phyloP scores from a whole-genome alignment of 495 filamentous ascomycete genomes.

The Elasticomyces elasticus region DNA sequence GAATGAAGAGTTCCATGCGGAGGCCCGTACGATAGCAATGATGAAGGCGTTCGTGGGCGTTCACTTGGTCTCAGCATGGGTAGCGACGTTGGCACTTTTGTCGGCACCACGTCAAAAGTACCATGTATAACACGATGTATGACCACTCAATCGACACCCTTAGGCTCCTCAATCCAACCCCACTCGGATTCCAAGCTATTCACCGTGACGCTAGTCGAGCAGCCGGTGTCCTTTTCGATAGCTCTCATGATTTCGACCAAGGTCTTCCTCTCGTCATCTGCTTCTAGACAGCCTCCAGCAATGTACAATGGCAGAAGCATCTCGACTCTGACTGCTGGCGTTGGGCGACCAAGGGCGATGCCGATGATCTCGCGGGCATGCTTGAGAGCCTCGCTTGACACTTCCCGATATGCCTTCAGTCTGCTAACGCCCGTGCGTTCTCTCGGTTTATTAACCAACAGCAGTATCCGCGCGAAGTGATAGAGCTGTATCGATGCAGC shows the following conservation, averaged over 20 bases:
- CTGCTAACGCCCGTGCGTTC: slow-evolving; percentile 35
- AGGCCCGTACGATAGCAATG: slow-evolving; percentile 1
- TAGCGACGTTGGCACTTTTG: too few species aligned
- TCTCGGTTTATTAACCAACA: slow-evolving; percentile 51
- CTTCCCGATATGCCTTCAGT: slow-evolving; percentile 43
- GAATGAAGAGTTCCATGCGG: background rate
- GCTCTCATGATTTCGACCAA: slow-evolving; percentile 46
- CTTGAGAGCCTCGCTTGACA: slow-evolving; percentile 42
- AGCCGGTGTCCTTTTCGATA: slow-evolving; percentile 50
- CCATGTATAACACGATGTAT: too few species aligned
- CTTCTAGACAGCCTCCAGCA: slow-evolving; percentile 46
- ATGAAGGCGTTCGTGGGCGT: background rate
- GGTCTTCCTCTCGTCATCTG: slow-evolving; percentile 32
- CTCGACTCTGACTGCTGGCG: slow-evolving; percentile 48
- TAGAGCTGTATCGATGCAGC: slow-evolving; percentile 56
- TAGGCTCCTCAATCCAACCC: slow-evolving; percentile 24
- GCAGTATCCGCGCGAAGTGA: slow-evolving; percentile 53
- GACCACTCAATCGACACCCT: too few species aligned
- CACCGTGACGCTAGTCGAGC: slow-evolving; percentile 53
- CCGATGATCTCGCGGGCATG: slow-evolving; percentile 50
- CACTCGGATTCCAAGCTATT: slow-evolving; percentile 48
- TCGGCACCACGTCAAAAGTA: too few species aligned
- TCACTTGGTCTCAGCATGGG: too few species aligned
- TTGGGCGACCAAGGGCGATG: slow-evolving; percentile 46
- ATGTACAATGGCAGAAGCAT: slow-evolving; percentile 53